Conservation (phyloP, 2,329 filamentous ascomycete genomes). For the Saccharata proteae region DNA sequence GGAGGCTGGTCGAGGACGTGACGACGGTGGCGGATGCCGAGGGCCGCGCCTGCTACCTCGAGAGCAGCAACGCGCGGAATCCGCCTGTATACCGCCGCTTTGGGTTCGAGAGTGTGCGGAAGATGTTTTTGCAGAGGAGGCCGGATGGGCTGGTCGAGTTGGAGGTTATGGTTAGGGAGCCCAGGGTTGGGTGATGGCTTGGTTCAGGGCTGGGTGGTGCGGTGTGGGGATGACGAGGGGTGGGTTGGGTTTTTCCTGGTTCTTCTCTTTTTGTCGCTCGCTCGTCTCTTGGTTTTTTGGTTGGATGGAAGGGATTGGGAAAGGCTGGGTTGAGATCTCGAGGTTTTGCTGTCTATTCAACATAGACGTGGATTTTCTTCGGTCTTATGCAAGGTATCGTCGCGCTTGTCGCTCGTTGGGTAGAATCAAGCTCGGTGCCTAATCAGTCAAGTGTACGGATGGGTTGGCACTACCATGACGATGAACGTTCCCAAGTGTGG, state of each 20-base stretch:
- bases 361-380: too few relatives aligned
- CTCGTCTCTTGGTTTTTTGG: not conserved
- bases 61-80: constrained; percentile 60
- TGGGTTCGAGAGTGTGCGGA: constrained; percentile 55
- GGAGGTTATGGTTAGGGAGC: constrained; percentile 75
- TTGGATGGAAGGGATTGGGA: not conserved
- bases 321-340: too few relatives aligned
- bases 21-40: constrained; percentile 54
- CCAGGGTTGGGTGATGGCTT: constrained; percentile 25
- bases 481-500: too few relatives aligned
- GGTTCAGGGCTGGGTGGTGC: too few relatives aligned
- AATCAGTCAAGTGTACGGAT: too few relatives aligned
- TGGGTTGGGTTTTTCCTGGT: not conserved
- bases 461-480: too few relatives aligned
- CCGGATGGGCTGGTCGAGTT: constrained; percentile 46
- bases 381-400: too few relatives aligned
- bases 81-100: constrained; percentile 61
- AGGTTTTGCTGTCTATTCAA: too few relatives aligned
- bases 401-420: too few relatives aligned
- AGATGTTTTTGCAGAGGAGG: constrained; percentile 50
- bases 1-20: constrained; percentile 59
- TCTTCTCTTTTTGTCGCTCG: too few relatives aligned
- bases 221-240: not conserved
- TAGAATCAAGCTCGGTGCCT: too few relatives aligned
- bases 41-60: constrained; percentile 60